Evolutionary conservation across 2,329 filamentous ascomycete genomes (phyloP), one percentile per base, ranked within the genome.

Genomic region (Talaromyces sp.): DNA sequence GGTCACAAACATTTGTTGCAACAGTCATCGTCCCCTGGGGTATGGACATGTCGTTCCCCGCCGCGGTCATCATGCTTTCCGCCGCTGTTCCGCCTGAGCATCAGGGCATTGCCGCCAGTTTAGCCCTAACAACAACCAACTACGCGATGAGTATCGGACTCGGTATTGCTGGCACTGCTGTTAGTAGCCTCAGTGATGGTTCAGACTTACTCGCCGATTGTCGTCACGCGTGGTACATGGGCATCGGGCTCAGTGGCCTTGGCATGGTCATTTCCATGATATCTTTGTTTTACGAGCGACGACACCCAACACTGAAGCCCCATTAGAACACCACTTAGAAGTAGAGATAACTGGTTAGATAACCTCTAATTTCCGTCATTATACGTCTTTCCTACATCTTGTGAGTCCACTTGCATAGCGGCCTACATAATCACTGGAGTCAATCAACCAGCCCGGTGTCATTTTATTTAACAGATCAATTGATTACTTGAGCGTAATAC

Each of bases 71-170:
- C 7, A 81, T 89, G n/a, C 75, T 90, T 5, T 84, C 81, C 54
- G 82, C 88, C 66, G 75, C 75, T 2, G 76, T 82, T 63, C 68
- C 72, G 3, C 74, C 75, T 47, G 71, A 80, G 55, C 76, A 81
- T 61, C 82, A 84, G 67, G 82, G 82, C 10, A 74, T 83, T n/a
- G 80, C 81, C 1, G 81, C 80, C 0, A 85, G 81, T 31, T 70
- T 89, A 2, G 83, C 89, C 27, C 85, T 82, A 61, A 89, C 87
- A 0, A 79, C 86, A 9, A 83, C 89, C 63, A 89, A 90, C 72
- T 91, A 90, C 69, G 83, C 83, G 59, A 89, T 90, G 50, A 85
- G 85, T 0, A 74, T 90, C 1, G 87, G 86, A 0, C 78, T 91
- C 0, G 88, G 87, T 0, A 81, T 91, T 50, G 87, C 87, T 0